phyloP scores from a whole-genome alignment of 2,329 filamentous ascomycete species.

The Emmonsia crescens region DNA sequence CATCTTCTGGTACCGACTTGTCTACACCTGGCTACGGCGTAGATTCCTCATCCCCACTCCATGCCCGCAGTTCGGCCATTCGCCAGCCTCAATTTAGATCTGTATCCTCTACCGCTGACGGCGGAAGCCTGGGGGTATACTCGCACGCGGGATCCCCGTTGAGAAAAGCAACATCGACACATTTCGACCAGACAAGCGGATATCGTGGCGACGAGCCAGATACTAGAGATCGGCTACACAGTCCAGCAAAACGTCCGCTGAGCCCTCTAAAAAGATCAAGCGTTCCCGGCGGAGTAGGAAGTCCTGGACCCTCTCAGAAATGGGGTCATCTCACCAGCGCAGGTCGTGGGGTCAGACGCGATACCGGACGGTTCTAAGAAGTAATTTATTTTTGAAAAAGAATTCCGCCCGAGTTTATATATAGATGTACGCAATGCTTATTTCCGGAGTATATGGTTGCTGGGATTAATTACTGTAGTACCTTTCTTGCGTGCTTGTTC shows the following conservation, averaged over 20 bases:
- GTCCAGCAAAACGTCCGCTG: conserved; percentile 28
- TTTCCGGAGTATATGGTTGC: neutral
- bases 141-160: conserved; percentile 72
- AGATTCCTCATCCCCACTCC: conserved; percentile 37
- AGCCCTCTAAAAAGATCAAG: conserved; percentile 36
- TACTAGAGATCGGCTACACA: conserved; percentile 26
- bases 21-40: conserved; percentile 37
- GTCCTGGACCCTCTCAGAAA: conserved; percentile 25
- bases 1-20: conserved; percentile 21
- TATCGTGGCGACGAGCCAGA: conserved; percentile 28
- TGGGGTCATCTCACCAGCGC: conserved; percentile 9
- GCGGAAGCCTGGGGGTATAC: conserved; percentile 70
- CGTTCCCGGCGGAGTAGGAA: conserved; percentile 26
- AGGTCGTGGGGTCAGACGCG: conserved; percentile 15
- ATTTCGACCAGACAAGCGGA: conserved; percentile 34
- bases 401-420: neutral
- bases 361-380: conserved; percentile 21
- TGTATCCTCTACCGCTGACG: conserved; percentile 40
- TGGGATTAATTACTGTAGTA: neutral
- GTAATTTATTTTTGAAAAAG: neutral
- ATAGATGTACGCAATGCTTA: neutral
- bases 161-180: conserved; percentile 62
- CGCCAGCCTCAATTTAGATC: conserved; percentile 45
- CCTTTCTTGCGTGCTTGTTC: neutral
- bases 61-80: conserved; percentile 35